Evolutionary conservation across 495 filamentous ascomycete species (phyloP), one percentile per base, ranked within the genome.

Genomic region (Podospora appendiculata): DNA sequence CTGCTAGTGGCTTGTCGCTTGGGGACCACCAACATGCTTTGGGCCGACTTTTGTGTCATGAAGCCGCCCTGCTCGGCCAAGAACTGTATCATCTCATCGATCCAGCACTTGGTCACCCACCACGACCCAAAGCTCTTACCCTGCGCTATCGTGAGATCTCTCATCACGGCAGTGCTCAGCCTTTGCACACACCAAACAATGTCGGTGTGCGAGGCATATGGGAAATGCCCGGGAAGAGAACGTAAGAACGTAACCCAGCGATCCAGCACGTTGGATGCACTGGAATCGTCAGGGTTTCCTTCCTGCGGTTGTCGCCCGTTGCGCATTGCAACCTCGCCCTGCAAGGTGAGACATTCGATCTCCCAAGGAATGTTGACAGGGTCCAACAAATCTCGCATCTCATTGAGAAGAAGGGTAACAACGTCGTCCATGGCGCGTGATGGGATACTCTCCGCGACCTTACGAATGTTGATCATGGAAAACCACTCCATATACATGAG

Each of bases 31-130:
- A 60, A 54, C n/a, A 44, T 41, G 41, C 58, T 42, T 32, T 57
- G 19, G 7, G 56, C 55, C 25, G 48, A 61, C 48, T 60, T 70
- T 16, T 69, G 64, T 50, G 81, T 80, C 76, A 96, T 81, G 64
- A 96, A 96, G 0, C 93, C 93, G 16, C 93, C 93, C 51, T 90
- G 86, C 60, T 96, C 90, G 0, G 89, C 91, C 58, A 94, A 76
- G 81, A 93, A 97, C 38, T 84, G 71, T 59, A 90, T 82, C 90
- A 95, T 94, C 69, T 96, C 93, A 64, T 96, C 92, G 48, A 98
- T 80, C 76, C 90, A 98, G 48, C 91, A 89, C 64, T 96, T 95
- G n/a, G 89, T 90, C 49, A 96, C 86, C 90, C 93, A 96, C 93
- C 93, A 98, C 2, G 88, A 84, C 12, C 89, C 89, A 62, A 96